Evolutionary conservation across 164 flowering plant genomes (phyloP), one percentile per base, ranked within the genome.

Genomic region (Chloranthus sessilifolius): DNA sequence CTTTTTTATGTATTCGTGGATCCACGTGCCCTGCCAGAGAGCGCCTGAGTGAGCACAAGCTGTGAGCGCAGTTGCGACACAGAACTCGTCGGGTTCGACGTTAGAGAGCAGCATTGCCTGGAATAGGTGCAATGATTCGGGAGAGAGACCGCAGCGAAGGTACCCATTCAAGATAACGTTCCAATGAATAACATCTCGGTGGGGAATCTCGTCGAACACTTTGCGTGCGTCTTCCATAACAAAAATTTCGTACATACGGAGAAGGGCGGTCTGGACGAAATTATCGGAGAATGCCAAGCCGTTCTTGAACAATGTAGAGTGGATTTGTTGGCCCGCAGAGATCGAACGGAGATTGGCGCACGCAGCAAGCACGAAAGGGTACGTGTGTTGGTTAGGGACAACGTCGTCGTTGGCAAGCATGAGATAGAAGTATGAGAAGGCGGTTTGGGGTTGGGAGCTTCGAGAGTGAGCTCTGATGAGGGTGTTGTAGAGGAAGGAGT

Each of bases 1-100:
- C n/a, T 53, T 60, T 11, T 25, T 52, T 11, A 68, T 47, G 20
- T 67, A 68, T n/a, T 64, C 73, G 31, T 73, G 78, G 17, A 70
- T 63, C 81, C 73, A 73, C 28, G 40, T 52, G 14, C 78, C 75
- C 50, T 64, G 68, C 33, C 17, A 37, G 22, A 76, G 68, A 5
- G 75, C 74, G 15, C 78, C 81, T 7, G 58, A 50, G 19, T 54
- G 68, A 34, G 78, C 60, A 56, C 78, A 73, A 47, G 72, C 78
- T 4, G 58, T 42, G 1, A 73, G 39, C 30, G 45, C 74, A 2
- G 71, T 73, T 0, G 73, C 58, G 0, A 73, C 44, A 40, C 69
- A 64, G 41, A 54, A 64, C 52, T 52, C 63, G 47, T 73, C 77
- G 9, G 68, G 74, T 36, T 60, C 66, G 46, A 59, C 52, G 7